Evolutionary conservation across 1,139 yeast genomes (phyloP).

Genomic region (Magnusiomyces sp.): DNA sequence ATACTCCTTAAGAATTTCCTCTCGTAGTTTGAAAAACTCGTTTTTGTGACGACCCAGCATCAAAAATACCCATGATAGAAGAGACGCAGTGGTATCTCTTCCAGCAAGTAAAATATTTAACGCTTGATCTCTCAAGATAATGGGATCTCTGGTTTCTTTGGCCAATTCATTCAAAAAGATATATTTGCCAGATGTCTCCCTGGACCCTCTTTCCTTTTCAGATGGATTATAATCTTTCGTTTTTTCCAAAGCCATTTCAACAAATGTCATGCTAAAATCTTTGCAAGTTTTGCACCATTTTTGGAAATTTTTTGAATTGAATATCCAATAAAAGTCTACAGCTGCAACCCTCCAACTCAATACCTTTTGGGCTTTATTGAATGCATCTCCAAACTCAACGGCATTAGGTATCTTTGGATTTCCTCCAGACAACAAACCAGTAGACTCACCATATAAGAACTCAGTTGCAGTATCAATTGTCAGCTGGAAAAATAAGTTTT

Average conservation of each 20-base stretch:
- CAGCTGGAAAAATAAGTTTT: constrained; percentile 41
- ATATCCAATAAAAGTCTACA: constrained; percentile 34
- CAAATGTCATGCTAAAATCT: constrained; percentile 29
- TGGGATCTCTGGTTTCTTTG: constrained; percentile 43
- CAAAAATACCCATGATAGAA: constrained; percentile 41
- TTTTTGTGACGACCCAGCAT: constrained; percentile 41
- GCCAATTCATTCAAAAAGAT: constrained; percentile 45
- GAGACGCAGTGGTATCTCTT: constrained; percentile 51
- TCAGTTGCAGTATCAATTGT: constrained; percentile 55
- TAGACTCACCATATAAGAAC: constrained; percentile 48
- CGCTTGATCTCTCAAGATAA: constrained; percentile 43
- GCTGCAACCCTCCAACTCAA: constrained; percentile 34
- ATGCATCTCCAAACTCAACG: constrained; percentile 39
- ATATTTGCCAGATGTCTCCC: constrained; percentile 25
- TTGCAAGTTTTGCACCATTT: constrained; percentile 22
- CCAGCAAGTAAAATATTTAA: constrained; percentile 48
- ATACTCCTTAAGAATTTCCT: constrained; percentile 31
- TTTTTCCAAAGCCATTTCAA: constrained; percentile 21
- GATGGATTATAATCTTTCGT: constrained; percentile 15
- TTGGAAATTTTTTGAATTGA: constrained; percentile 32
- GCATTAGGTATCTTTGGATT: constrained; percentile 15
- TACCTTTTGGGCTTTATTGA: constrained; percentile 37
- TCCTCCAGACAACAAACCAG: constrained; percentile 30
- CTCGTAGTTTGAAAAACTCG: constrained; percentile 35
- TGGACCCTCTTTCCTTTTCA: constrained; percentile 16